Evolutionary conservation across 2,329 filamentous ascomycete species (phyloP).

Genomic region (Hypocreales sp.): DNA sequence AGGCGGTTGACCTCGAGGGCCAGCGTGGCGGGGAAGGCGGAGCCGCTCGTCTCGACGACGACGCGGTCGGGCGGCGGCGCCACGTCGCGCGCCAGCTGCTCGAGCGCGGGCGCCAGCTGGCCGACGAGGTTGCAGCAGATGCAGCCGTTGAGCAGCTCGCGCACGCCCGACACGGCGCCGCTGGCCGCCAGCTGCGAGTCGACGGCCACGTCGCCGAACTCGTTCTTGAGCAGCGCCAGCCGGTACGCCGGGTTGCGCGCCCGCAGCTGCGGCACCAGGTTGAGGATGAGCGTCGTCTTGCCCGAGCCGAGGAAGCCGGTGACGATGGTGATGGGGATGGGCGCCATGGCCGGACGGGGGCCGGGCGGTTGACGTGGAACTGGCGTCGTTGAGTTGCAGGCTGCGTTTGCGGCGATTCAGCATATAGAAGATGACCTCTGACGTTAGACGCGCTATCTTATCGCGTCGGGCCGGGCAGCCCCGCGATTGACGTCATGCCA

Average conservation of each 20-base stretch:
- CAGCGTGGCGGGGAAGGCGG: constrained; percentile 74
- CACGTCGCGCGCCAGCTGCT: constrained; percentile 46
- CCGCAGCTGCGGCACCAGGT: constrained; percentile 77
- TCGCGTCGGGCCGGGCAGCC: constrained; percentile 1
- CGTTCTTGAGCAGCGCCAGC: constrained; percentile 91
- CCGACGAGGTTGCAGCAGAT: constrained; percentile 99
- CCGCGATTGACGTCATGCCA: constrained; percentile 3
- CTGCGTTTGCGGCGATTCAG: no score
- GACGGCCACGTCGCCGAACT: constrained; percentile 88
- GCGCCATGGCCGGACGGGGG: constrained; percentile 30
- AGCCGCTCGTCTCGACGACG: constrained; percentile 84
- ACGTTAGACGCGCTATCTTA: no score
- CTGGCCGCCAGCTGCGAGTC: constrained; percentile 83
- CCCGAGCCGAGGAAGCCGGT: constrained; percentile 94
- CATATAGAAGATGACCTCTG: no score
- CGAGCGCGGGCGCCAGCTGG: constrained; percentile 67
- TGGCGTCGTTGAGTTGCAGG: background rate
- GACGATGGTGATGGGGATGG: constrained; percentile 83
- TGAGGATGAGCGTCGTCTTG: constrained; percentile 91
- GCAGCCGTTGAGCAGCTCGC: constrained; percentile 89
- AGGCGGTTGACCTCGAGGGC: constrained; percentile 82
- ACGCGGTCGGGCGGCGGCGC: constrained; percentile 73
- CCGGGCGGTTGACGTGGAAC: constrained; percentile 1
- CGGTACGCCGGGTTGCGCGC: constrained; percentile 61
- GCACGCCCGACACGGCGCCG: constrained; percentile 72